A percentile compares a stretch with the other conserved stretches of the same genome.
These are phyloP conservation scores for Gamsiella multidivaricata DNA, from an alignment of 192 early-diverging fungal genomes.

Conservation along the genomic window DNA sequence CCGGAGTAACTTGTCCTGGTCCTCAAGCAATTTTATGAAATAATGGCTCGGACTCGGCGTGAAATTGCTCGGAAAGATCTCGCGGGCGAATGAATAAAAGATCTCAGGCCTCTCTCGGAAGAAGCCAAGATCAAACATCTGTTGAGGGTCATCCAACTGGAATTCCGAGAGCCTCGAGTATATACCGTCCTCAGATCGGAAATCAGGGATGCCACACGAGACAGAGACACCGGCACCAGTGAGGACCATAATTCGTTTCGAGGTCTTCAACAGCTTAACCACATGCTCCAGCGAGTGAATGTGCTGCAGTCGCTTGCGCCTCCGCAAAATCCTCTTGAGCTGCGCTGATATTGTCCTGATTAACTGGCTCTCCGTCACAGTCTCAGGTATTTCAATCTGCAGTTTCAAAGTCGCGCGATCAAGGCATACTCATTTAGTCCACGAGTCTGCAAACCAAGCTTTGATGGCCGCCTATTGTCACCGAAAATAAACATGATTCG, in stretches of 20 bases:
- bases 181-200: slow-evolving; percentile 93
- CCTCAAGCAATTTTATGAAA: slow-evolving; percentile 91
- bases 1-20: slow-evolving; percentile 82
- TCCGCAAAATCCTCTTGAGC: slow-evolving; percentile 66
- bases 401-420: neutral
- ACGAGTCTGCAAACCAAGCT: too few relatives aligned
- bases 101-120: slow-evolving; percentile 88
- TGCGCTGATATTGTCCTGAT: slow-evolving; percentile 68
- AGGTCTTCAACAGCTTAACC: slow-evolving; percentile 63
- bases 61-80: slow-evolving; percentile 92
- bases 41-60: slow-evolving; percentile 86
- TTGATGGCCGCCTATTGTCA: too few relatives aligned
- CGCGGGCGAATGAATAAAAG: slow-evolving; percentile 95
- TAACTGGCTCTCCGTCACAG: slow-evolving; percentile 67
- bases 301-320: slow-evolving; percentile 62
- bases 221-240: slow-evolving; percentile 94
- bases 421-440: too few relatives aligned
- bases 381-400: slow-evolving; percentile 55
- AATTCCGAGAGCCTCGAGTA: slow-evolving; percentile 90
- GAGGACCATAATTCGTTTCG: slow-evolving; percentile 86
- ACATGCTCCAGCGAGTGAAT: slow-evolving; percentile 77
- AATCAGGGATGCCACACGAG: slow-evolving; percentile 97
- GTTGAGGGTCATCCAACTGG: slow-evolving; percentile 91
- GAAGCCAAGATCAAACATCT: slow-evolving; percentile 95
- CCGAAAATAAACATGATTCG: too few relatives aligned